Percentiles rank a stretch among this genome's conserved stretches.
Evolutionary conservation across 495 filamentous ascomycete genomes (phyloP).

Genomic region (Chlorociboria aeruginascens): DNA sequence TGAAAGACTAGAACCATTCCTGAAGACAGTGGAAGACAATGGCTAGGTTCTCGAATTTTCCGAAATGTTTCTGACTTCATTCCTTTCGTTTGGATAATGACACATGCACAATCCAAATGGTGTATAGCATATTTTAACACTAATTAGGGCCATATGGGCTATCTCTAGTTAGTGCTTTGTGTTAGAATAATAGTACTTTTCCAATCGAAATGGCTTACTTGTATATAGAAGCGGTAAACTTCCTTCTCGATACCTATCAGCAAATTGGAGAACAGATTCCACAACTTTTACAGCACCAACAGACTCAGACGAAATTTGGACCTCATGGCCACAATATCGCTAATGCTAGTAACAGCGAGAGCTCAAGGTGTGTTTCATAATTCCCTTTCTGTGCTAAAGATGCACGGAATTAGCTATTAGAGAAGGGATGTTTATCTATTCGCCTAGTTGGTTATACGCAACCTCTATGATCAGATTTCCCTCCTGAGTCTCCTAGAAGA

Average conservation of each 20-base stretch:
- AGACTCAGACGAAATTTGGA: slow-evolving; percentile 19
- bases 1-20: slow-evolving; percentile 25
- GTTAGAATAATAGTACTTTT: slow-evolving; percentile 22
- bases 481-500: slow-evolving; percentile 20
- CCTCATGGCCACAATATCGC: slow-evolving; percentile 4
- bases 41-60: slow-evolving; percentile 22
- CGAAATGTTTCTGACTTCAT: slow-evolving; percentile 22
- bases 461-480: slow-evolving; percentile 26
- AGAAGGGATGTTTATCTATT: slow-evolving; percentile 38
- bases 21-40: slow-evolving; percentile 29
- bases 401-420: background rate
- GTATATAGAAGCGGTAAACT: slow-evolving; percentile 16
- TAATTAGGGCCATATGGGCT: slow-evolving; percentile 15
- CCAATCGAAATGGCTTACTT: slow-evolving; percentile 26
- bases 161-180: slow-evolving; percentile 27
- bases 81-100: slow-evolving; percentile 28
- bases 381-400: background rate
- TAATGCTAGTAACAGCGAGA: background rate
- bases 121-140: slow-evolving; percentile 29
- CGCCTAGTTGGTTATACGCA: slow-evolving; percentile 28
- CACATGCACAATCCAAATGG: slow-evolving; percentile 22
- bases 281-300: too few relatives aligned
- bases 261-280: too few relatives aligned
- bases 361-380: too few relatives aligned
- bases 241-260: too few relatives aligned